Conservation (phyloP, 2,329 filamentous ascomycete species). For the Leptographium lundbergii region DNA sequence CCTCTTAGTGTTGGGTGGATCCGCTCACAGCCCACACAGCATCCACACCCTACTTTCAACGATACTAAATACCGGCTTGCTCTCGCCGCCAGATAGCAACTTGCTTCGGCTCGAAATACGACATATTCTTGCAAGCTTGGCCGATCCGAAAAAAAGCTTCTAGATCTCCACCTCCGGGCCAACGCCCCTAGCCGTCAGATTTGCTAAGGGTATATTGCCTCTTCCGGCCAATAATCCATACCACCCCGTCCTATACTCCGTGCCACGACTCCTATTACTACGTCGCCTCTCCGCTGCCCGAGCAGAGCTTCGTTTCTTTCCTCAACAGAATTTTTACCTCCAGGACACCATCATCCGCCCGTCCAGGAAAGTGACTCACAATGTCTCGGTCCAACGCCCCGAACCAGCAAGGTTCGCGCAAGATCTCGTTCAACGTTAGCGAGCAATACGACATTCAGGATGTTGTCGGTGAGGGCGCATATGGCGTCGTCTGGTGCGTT, state of each 20-base stretch:
- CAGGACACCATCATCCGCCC: neutral
- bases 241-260: neutral
- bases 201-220: neutral
- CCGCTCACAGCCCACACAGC: conserved; percentile 3
- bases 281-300: neutral
- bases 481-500: conserved; percentile 91
- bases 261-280: neutral
- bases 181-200: neutral
- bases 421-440: conserved; percentile 99
- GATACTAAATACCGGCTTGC: conserved; percentile 5
- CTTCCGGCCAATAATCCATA: neutral
- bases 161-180: neutral
- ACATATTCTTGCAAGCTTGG: neutral
- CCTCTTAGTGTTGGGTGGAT: conserved; percentile 5
- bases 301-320: neutral
- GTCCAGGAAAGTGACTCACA: conserved; percentile 8
- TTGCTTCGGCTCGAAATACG: neutral
- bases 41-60: neutral
- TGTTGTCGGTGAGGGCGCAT: conserved; percentile 96
- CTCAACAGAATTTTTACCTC: neutral
- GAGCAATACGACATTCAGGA: conserved; percentile 99
- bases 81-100: neutral
- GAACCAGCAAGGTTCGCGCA: conserved; percentile 56
- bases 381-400: conserved; percentile 47
- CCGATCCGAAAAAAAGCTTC: neutral